A percentile compares a stretch with the other conserved stretches of the same genome.
These are phyloP conservation scores for Monoraphidium neglectum DNA, from an alignment of 139 green algal species.

Conservation along the genomic window DNA sequence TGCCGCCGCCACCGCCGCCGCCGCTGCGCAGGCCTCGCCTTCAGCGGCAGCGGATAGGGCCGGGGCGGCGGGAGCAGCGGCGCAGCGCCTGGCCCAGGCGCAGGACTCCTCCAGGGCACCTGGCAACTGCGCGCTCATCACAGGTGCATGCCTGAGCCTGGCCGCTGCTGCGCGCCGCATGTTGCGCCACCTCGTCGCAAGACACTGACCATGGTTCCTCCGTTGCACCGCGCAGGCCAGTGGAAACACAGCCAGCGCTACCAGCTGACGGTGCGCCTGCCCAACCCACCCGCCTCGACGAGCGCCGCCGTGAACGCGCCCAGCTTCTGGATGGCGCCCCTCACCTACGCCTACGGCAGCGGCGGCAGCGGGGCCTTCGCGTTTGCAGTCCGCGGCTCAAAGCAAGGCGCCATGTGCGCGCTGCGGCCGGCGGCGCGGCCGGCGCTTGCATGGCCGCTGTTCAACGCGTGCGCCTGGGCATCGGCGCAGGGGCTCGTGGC, in stretches of 20 bases:
- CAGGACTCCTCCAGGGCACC: neutral
- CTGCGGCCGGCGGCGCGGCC: neutral
- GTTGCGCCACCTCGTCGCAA: neutral
- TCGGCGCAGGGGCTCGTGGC: neutral
- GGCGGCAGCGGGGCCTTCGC: neutral
- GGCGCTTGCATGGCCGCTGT: neutral
- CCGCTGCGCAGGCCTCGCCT: no score
- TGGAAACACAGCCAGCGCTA: slow-evolving; percentile 1
- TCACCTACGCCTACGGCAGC: neutral
- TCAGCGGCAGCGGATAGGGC: no score
- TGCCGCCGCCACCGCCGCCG: no score
- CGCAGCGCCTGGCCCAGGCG: neutral
- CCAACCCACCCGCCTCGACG: neutral
- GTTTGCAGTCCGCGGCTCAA: slow-evolving; percentile 4
- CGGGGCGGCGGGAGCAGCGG: no score
- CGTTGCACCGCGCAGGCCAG: neutral
- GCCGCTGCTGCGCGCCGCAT: neutral
- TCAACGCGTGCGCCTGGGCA: slow-evolving; percentile 11
- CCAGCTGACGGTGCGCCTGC: no score
- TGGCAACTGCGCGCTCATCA: slow-evolving; percentile 1
- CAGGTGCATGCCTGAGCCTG: neutral
- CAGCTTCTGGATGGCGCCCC: neutral
- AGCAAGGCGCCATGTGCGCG: slow-evolving; percentile 6
- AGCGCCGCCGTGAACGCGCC: neutral
- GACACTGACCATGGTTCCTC: neutral